Evolutionary conservation across 2,329 filamentous ascomycete species (phyloP), one percentile per base, ranked within the genome.

Genomic region (Raffaelea arxii): DNA sequence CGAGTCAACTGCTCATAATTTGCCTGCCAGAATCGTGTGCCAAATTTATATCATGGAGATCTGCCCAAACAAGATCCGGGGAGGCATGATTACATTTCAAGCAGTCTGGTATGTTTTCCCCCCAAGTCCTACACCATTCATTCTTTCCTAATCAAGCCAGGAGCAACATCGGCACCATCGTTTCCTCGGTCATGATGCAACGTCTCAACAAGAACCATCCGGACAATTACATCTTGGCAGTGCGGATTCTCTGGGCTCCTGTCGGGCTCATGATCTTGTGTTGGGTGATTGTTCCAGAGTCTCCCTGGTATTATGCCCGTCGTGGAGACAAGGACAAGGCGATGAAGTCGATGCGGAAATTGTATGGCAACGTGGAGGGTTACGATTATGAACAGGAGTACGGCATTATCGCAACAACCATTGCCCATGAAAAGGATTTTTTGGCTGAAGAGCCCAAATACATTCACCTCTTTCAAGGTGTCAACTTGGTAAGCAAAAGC

Each of bases 21-120:
- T 11, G 23, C 37, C 6, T 11, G 6, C 4, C 19, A 40, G 38
- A 23, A 43, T 50, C 30, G 46, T 46, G 16, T 50, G 49, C 25
- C 49, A 50, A 21, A 43, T 50, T 6, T 50, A 50, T 22, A 35
- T 48, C 25, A 50, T 50, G 45, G 49, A 50, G 39, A 46, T 50
- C 40, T 43, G 42, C 43, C 49, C 49, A 4, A 44, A 50, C 39
- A 50, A 43, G 21, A 50, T 50, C 22, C 49, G 49, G 4, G 49
- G 46, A 4, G 49, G 49, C 9, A 46, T 50, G 49, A 32, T 50
- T 25, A 50, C 49, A 14, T 47, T 46, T 23, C 49, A 50, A 25
- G 30, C 40, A 3, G 25, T 49, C 32, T 49, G 48, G 37, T 39
- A 23, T 11, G 37, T 10, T 14, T 37, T 37, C n/a, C 6, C n/a